Base-by-base conservation (phyloP, 495 filamentous ascomycete species). In the Talaromyces stipitatus region DNA sequence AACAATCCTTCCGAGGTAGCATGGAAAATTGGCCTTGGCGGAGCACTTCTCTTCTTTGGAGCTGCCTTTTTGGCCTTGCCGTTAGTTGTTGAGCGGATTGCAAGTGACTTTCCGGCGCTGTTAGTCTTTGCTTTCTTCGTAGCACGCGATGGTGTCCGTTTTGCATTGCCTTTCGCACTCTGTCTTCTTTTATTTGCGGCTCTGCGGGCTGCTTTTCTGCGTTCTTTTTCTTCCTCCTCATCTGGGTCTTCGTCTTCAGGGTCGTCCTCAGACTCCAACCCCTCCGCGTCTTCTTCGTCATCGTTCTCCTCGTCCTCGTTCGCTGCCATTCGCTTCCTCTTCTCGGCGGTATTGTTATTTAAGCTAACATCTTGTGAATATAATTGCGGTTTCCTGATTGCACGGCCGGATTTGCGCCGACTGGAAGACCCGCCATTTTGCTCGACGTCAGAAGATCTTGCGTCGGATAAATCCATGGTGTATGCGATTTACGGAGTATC, bases 331-430 rank as follows among this genome's bases (percentile, higher is more conserved):
- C 83, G 81, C 65, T 85, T 85, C 58, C 82, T 77, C 66, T 85
- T 86, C 29, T 69, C 65, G 18, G 72, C 54, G 11, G 62, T 69
- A 36, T 60, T 66, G 4, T 67, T 65, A 24, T 67, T 61, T 23
- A 57, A 58, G 45, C 67, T 68, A 58, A 64, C 64, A 24, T 61
- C 77, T 51, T 78, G 68, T 4, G 76, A 78, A 71, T 85, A 89
- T 41, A 84, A 79, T 62, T 84, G 79, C 51, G 89, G 89, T 59
- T 81, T 84, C 61, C 85, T 89, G 60, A 84, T 82, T 72, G 85
- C 83, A 72, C 91, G 88, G 74, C 88, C 88, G 48, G 91, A 95
- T 64, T 88, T 88, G 68, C 91, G 84, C 66, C 86, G 65, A 72
- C 78, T 78, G 69, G 82, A 55, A 22, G 54, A 55, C 10, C 24